Conservation (phyloP, 2,329 filamentous ascomycete species). For the Raffaelea deltoideospora region DNA sequence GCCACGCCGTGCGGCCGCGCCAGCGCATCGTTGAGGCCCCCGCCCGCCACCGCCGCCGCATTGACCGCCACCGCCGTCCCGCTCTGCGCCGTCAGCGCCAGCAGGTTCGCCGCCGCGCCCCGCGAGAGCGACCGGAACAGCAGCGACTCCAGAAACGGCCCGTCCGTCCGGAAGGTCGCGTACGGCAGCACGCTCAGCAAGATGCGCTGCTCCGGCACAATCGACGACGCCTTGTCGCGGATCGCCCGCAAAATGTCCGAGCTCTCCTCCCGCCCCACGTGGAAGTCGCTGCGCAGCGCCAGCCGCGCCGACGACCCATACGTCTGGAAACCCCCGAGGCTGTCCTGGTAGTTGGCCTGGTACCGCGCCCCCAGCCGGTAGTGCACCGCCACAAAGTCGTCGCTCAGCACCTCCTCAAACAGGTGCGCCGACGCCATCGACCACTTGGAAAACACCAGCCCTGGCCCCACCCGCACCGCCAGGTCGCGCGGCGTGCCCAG, state of each 20-base stretch:
- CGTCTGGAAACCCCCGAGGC: conserved; percentile 87
- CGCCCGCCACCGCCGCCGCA: conserved; percentile 66
- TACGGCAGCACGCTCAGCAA: conserved; percentile 71
- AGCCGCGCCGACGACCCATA: conserved; percentile 85
- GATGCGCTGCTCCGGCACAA: conserved; percentile 70
- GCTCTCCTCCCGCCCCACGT: conserved; percentile 75
- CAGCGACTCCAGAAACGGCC: conserved; percentile 62
- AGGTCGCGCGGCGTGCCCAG: conserved; percentile 84
- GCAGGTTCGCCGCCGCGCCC: conserved; percentile 50
- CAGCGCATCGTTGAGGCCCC: conserved; percentile 86
- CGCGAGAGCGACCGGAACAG: conserved; percentile 64
- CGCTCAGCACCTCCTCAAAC: conserved; percentile 74
- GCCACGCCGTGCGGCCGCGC: conserved; percentile 66
- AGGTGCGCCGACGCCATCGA: conserved; percentile 82
- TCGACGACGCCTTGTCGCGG: conserved; percentile 63
- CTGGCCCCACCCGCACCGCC: conserved; percentile 58
- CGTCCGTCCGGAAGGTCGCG: conserved; percentile 67
- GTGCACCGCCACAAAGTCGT: conserved; percentile 84
- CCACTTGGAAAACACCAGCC: conserved; percentile 65
- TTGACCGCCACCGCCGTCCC: conserved; percentile 77
- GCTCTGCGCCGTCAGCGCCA: conserved; percentile 54
- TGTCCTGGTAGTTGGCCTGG: conserved; percentile 92
- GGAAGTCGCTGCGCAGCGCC: conserved; percentile 81
- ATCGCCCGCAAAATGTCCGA: conserved; percentile 89
- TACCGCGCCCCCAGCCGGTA: conserved; percentile 82